Evolutionary conservation across 371 early-diverging fungal species (phyloP), one percentile per base, ranked within the genome.

Genomic region (Syncephalastrum sp.): DNA sequence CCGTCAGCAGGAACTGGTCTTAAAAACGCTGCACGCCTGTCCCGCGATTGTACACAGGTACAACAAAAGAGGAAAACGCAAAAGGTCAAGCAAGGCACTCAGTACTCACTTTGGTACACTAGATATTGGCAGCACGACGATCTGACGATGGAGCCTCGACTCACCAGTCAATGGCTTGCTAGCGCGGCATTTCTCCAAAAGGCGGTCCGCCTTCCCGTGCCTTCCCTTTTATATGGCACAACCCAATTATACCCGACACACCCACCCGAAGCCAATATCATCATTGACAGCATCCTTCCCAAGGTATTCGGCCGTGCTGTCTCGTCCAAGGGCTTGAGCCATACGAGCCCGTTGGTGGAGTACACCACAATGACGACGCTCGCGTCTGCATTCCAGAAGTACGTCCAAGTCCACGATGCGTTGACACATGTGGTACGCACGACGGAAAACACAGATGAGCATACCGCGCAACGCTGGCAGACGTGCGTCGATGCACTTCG

Each of bases 11-110:
- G 80, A 82, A 48, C 64, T 92, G 5, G 55, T 91, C 5, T 64
- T 91, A 3, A 79, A 75, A 16, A 83, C 91, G 21, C 57, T 93
- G 23, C 56, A 62, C 12, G 83, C 80, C 12, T 91, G 90, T 59
- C 93, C 94, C 5, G 93, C 91, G 54, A 69, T 92, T n/a, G 83
- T 89, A 5, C 81, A 83, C 63, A 68, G 76, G 91, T 93, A 79
- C 68, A 29, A 1, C 4, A 50, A 4, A 15, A 50, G 21, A 50
- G 24, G 24, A 21, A 27, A 21, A 48, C 24, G 10, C 10, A 48
- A 13, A 47, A 15, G 17, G 3, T 16, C 1, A 24, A n/a, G 24
- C 3, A n/a, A 27, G 7, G 3, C 27, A 27, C 27, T 23, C 3
- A 23, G 14, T n/a, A 17, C 13, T 14, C 25, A 19, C 21, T 21